phyloP scores from a whole-genome alignment of 768 basidiomycete genomes.

The Tylopilus rubrobrunneus region DNA sequence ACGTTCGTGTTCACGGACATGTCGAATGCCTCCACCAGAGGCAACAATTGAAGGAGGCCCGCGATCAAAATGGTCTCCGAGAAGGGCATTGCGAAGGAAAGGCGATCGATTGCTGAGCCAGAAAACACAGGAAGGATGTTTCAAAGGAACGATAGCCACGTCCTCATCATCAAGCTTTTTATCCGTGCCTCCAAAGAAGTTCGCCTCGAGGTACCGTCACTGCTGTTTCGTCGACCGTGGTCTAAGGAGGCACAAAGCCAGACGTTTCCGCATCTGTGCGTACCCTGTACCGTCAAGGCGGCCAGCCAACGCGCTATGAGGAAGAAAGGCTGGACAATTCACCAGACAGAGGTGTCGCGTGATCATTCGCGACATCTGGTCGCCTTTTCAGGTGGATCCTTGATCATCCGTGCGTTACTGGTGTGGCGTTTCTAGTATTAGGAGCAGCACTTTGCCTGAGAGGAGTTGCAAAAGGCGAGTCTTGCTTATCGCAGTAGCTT shows the following conservation, averaged over 20 bases:
- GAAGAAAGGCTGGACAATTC: not conserved
- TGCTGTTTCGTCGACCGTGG: not conserved
- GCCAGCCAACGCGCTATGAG: not conserved
- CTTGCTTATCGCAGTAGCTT: not conserved
- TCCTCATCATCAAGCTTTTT: conserved; percentile 5
- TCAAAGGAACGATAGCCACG: not conserved
- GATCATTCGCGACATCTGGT: not conserved
- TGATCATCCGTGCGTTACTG: not conserved
- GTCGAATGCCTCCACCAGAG: conserved; percentile 12
- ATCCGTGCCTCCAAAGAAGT: conserved; percentile 1
- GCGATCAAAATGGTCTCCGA: not conserved
- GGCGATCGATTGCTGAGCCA: not conserved
- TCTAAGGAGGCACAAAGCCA: not conserved
- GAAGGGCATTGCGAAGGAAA: not conserved
- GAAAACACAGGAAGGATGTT: not conserved
- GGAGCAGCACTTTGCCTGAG: not conserved
- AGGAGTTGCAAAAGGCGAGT: not conserved
- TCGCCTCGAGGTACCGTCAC: not conserved
- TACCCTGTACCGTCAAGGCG: not conserved
- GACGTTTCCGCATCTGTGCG: conserved; percentile 6
- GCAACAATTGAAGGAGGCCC: not conserved
- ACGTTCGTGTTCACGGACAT: conserved; percentile 21
- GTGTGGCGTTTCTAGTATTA: not conserved
- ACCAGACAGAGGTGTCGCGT: not conserved
- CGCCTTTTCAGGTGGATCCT: not conserved